Conservation (phyloP, 1,139 yeast species). For the Yamadazyma dushanensis region DNA sequence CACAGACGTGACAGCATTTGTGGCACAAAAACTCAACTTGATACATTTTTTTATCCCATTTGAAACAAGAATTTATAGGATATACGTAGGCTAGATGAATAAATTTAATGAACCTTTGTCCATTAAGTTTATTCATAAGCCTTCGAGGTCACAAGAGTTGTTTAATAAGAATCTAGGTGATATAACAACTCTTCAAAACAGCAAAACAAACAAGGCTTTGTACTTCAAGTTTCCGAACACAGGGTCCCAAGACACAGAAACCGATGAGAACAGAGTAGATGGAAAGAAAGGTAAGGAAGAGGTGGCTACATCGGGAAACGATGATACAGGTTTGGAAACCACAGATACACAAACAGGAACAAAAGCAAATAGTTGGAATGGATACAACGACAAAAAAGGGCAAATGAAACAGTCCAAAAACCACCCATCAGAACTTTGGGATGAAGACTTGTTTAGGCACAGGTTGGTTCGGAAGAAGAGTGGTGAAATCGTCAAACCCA, state of each 20-base stretch:
- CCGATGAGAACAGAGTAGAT: background rate
- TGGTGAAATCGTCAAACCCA: conserved; percentile 78
- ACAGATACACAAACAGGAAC: background rate
- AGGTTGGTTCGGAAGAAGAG: conserved; percentile 66
- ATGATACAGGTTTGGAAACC: too few relatives aligned
- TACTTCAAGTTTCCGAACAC: background rate
- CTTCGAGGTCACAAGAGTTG: conserved; percentile 35
- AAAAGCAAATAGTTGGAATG: background rate
- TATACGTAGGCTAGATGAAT: too few relatives aligned
- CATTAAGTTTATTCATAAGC: conserved; percentile 43
- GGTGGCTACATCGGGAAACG: background rate
- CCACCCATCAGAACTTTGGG: background rate
- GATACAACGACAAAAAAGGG: background rate
- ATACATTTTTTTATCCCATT: too few relatives aligned
- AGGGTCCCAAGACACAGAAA: background rate
- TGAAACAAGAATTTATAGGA: too few relatives aligned
- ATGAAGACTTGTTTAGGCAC: conserved; percentile 9
- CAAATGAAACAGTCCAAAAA: background rate
- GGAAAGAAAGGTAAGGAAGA: background rate
- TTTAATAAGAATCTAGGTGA: conserved; percentile 33
- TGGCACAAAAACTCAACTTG: too few relatives aligned
- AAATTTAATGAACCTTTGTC: conserved; percentile 28
- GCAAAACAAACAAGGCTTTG: conserved; percentile 19
- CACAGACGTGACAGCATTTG: too few relatives aligned
- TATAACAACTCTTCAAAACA: conserved; percentile 32